Conservation (phyloP, 345 rosid species). For the Arabis alpina region DNA sequence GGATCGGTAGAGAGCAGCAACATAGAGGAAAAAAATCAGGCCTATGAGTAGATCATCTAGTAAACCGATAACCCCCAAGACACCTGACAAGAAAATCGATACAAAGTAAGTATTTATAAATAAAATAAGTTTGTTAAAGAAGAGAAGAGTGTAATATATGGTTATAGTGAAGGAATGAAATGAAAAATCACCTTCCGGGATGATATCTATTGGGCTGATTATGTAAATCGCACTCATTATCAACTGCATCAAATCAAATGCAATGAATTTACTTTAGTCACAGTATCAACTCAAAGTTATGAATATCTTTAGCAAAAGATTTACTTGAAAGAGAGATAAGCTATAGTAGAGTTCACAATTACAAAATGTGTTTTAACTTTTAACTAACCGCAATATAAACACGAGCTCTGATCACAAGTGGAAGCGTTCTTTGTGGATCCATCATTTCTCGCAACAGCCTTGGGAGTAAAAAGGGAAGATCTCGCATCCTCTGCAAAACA, state of each 20-base stretch:
- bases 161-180: conserved; percentile 2
- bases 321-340: not conserved
- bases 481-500: conserved; percentile 70
- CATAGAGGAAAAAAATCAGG: conserved; percentile 68
- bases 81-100: conserved; percentile 44
- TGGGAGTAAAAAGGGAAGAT: conserved; percentile 86
- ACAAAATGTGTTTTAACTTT: conserved; percentile 15
- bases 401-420: conserved; percentile 77
- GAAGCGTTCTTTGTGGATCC: conserved; percentile 90
- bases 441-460: conserved; percentile 78
- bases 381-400: conserved; percentile 75
- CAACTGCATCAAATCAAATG: conserved; percentile 51
- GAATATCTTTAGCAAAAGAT: not conserved
- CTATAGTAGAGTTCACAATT: not conserved
- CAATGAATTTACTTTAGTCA: conserved; percentile 8
- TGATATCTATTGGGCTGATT: conserved; percentile 74
- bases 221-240: conserved; percentile 64
- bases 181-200: conserved; percentile 74
- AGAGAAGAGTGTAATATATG: not conserved
- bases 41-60: conserved; percentile 71
- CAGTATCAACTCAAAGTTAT: not conserved
- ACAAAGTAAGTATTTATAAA: conserved; percentile 15
- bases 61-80: conserved; percentile 73
- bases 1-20: conserved; percentile 80
- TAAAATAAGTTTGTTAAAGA: not conserved